Evolutionary conservation across 1,284 basidiomycete species (phyloP).

Genomic region (Pseudozyma pruni): DNA sequence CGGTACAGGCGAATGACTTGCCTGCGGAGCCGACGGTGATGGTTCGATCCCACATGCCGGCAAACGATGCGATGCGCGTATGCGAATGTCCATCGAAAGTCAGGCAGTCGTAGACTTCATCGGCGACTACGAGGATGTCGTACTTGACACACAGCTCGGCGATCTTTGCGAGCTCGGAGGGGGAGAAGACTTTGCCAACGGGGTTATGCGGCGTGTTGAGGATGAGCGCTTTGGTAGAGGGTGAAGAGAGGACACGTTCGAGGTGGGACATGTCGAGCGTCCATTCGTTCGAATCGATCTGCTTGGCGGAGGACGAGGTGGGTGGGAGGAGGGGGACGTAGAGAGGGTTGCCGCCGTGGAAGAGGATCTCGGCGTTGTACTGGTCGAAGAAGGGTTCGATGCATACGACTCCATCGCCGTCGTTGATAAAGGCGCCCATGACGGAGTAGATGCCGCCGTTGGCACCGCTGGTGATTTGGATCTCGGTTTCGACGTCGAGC

Average conservation of each 20-base stretch:
- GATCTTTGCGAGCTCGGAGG: slow-evolving; percentile 82
- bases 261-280: slow-evolving; percentile 74
- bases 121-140: slow-evolving; percentile 90
- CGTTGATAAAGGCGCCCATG: slow-evolving; percentile 55
- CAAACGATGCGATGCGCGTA: slow-evolving; percentile 81
- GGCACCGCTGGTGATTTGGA: slow-evolving; percentile 92
- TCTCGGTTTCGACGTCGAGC: slow-evolving; percentile 86
- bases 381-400: slow-evolving; percentile 97
- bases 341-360: slow-evolving; percentile 80
- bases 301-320: slow-evolving; percentile 7
- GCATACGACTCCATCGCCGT: slow-evolving; percentile 92
- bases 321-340: slow-evolving; percentile 95
- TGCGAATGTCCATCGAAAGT: slow-evolving; percentile 89
- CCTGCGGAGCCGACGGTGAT: slow-evolving; percentile 84
- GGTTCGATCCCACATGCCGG: slow-evolving; percentile 94
- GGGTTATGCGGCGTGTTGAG: slow-evolving; percentile 80
- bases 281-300: slow-evolving; percentile 67
- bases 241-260: slow-evolving; percentile 79
- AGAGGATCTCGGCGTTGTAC: slow-evolving; percentile 74
- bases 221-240: slow-evolving; percentile 75
- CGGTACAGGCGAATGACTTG: slow-evolving; percentile 92
- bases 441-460: slow-evolving; percentile 70
- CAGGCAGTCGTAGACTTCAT: slow-evolving; percentile 93
- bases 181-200: slow-evolving; percentile 83
- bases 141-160: slow-evolving; percentile 88